Evolutionary conservation across 768 basidiomycete genomes (phyloP).

Genomic region (Saitozyma sp.): DNA sequence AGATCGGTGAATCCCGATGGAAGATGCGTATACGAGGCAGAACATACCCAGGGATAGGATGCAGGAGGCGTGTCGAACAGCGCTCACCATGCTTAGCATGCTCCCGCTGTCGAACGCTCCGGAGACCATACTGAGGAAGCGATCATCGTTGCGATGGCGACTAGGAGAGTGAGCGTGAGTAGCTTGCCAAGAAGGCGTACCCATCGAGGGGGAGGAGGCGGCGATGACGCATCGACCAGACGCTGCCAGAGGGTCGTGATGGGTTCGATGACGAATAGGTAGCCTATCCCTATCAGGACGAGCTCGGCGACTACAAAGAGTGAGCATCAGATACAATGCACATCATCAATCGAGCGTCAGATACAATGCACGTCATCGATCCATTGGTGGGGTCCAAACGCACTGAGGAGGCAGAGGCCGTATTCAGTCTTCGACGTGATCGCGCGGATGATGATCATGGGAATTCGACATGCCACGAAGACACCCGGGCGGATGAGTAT

Average conservation of each 20-base stretch:
- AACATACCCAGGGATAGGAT: no score
- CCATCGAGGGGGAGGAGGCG: conserved; percentile 2
- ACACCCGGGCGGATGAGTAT: conserved; percentile 19
- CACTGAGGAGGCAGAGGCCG: conserved; percentile 16
- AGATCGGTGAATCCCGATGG: background rate
- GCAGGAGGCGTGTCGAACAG: conserved; percentile 6
- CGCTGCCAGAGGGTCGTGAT: conserved; percentile 17
- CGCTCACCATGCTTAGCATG: conserved; percentile 6
- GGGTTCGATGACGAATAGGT: conserved; percentile 27
- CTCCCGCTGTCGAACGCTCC: conserved; percentile 4
- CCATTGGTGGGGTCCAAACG: no score
- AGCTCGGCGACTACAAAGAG: conserved; percentile 23
- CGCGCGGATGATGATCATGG: conserved; percentile 15
- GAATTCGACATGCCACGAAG: conserved; percentile 14
- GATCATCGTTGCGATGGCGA: conserved; percentile 11
- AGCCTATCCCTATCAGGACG: conserved; percentile 23
- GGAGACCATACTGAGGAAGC: conserved; percentile 2
- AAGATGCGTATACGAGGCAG: background rate
- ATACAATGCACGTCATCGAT: no score
- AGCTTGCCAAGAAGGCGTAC: background rate
- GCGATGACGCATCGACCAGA: conserved; percentile 6
- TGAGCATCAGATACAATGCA: no score
- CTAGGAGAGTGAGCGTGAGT: conserved; percentile 7
- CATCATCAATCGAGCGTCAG: no score
- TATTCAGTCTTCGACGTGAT: conserved; percentile 15